Base-by-base conservation (phyloP, 179 eudicot species). In the Drosera spatulata region DNA sequence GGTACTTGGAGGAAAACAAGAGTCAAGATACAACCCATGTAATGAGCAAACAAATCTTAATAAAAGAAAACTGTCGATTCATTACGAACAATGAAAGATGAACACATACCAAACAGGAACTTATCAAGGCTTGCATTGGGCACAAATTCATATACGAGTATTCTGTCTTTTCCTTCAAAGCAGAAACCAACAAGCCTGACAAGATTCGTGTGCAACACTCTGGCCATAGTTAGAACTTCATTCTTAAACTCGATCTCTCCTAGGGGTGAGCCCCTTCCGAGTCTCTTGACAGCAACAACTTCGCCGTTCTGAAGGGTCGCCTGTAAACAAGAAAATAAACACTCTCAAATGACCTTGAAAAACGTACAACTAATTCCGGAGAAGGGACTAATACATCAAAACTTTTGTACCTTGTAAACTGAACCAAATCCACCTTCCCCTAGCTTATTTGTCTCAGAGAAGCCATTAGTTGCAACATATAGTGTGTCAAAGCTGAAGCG, bases 211-310 rank as follows among this genome's bases (percentile, higher is more conserved):
- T 67, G 70, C 53, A 53, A 60, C 39, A 67, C 60, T 46, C 39
- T 60, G 49, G 70, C 60, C 53, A 66, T 54, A 43, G 60, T 33
- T 44, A 41, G 10, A 13, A 68, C 66, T 50, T 68, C 71, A 13
- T 61, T 68, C 58, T 68, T 56, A 45, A 68, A 68, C 56, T 68
- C 66, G 9, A n/a, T 10, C 6, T 61, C 66, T 10, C 58, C 57
- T 5, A 42, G 61, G 11, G 44, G 44, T 48, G 66, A 61, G 56
- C 37, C 44, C 0, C 50, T 33, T 40, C 15, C 22, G 40, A 62
- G 53, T 53, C 72, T 68, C 58, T 65, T 61, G 37, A 65, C 66
- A 14, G 74, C 74, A n/a, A 71, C 48, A 55, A 14, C 61, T 37
- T 38, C 45, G 4, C 69, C 69, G 56, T 60, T 56, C 42, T 66